Evolutionary conservation across 2,329 filamentous ascomycete genomes (phyloP).

Genomic region (Verticillium isaacii): DNA sequence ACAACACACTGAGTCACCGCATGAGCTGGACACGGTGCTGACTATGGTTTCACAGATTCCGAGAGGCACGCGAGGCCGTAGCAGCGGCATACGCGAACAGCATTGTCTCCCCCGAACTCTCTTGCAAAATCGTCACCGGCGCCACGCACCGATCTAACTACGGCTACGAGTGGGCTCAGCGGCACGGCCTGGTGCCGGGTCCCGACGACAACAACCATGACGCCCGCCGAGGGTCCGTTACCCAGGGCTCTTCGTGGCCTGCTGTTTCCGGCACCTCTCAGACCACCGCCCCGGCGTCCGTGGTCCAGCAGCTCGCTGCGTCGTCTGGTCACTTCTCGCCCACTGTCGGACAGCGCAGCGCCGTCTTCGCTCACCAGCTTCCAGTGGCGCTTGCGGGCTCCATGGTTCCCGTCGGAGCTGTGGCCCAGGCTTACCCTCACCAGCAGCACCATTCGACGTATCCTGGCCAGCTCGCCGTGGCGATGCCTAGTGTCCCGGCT

Average conservation of each 20-base stretch:
- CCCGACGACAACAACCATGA: too few relatives aligned
- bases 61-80: background rate
- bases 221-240: background rate
- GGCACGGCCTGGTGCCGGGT: background rate
- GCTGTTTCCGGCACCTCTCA: background rate
- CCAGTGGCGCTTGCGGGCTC: background rate
- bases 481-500: too few relatives aligned
- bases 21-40: background rate
- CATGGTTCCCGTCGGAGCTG: too few relatives aligned
- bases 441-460: too few relatives aligned
- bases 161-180: background rate
- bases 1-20: too few relatives aligned
- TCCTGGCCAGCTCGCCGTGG: too few relatives aligned
- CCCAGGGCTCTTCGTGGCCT: background rate
- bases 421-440: too few relatives aligned
- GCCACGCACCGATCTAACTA: constrained; percentile 2
- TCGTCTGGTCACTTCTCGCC: background rate
- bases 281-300: background rate
- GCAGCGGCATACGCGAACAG: background rate
- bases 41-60: background rate
- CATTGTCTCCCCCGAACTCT: background rate
- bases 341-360: background rate
- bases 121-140: background rate
- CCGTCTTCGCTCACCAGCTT: background rate
- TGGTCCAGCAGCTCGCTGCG: background rate